Percentiles rank a stretch among this genome's conserved stretches.
These are phyloP conservation scores for Pilasporangium apinafurcum DNA, from an alignment of 352 stramenopile genomes.

Conservation along the genomic window DNA sequence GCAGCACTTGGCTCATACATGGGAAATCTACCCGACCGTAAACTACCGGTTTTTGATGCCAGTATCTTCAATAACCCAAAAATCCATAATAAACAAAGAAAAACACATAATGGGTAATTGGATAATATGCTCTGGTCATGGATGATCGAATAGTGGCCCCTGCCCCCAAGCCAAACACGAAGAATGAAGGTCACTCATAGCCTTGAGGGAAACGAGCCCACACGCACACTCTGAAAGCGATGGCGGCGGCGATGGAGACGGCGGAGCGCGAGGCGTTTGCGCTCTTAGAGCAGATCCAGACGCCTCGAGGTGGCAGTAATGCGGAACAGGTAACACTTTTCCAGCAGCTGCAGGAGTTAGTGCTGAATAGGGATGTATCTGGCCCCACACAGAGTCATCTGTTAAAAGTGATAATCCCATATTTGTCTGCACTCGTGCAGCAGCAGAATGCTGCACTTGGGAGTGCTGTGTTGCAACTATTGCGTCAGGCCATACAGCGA, in stretches of 20 bases:
- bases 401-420: constrained; percentile 31
- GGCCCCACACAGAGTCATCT: constrained; percentile 21
- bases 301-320: constrained; percentile 16
- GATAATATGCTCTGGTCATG: too few relatives aligned
- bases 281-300: constrained; percentile 48
- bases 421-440: constrained; percentile 40
- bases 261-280: constrained; percentile 35
- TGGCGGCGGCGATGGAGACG: constrained; percentile 7
- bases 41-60: too few relatives aligned
- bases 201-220: not conserved
- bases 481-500: constrained; percentile 22
- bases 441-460: constrained; percentile 59
- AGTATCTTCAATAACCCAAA: not conserved
- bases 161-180: too few relatives aligned
- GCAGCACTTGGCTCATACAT: too few relatives aligned
- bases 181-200: too few relatives aligned
- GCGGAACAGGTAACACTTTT: constrained; percentile 56
- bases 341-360: constrained; percentile 53
- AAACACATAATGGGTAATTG: too few relatives aligned
- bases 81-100: too few relatives aligned
- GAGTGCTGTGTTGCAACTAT: constrained; percentile 39
- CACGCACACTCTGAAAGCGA: too few relatives aligned
- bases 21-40: too few relatives aligned
- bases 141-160: too few relatives aligned
- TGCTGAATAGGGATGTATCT: constrained; percentile 49